Conservation (phyloP, 2,329 filamentous ascomycete genomes). For the Neonectria sp. region DNA sequence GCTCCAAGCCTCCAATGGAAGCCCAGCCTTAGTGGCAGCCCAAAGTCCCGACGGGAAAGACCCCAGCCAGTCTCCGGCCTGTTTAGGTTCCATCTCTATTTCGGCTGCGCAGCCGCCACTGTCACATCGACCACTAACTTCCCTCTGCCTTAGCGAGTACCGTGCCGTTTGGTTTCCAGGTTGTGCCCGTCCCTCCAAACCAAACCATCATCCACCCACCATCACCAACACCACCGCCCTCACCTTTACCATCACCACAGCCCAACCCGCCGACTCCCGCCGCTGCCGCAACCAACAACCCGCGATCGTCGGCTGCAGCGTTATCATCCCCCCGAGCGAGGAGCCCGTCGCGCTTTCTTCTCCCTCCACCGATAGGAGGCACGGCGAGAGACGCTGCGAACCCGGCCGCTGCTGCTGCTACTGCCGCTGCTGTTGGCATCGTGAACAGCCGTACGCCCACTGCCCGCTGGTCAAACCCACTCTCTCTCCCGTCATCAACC, state of each 20-base stretch:
- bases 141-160: neutral
- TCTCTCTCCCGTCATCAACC: constrained; percentile 3
- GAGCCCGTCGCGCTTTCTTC: constrained; percentile 2
- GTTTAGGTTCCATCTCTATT: constrained; percentile 24
- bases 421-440: constrained; percentile 8
- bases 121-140: constrained; percentile 26
- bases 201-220: constrained; percentile 22
- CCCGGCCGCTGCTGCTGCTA: constrained; percentile 21
- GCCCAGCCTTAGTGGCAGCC: constrained; percentile 4
- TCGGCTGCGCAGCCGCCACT: constrained; percentile 22
- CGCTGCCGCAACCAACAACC: constrained; percentile 5
- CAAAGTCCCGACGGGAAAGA: neutral
- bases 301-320: constrained; percentile 5
- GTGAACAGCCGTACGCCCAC: constrained; percentile 23
- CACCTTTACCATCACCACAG: constrained; percentile 22
- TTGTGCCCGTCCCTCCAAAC: constrained; percentile 22
- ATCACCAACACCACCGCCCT: constrained; percentile 30
- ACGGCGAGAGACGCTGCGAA: constrained; percentile 15
- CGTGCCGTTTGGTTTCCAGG: neutral
- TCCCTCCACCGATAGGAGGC: constrained; percentile 16
- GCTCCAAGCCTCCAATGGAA: neutral
- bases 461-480: constrained; percentile 12
- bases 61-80: neutral
- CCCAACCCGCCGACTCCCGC: constrained; percentile 9
- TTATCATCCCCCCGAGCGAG: constrained; percentile 1